Evolutionary conservation across 192 early-diverging fungal genomes (phyloP).

Genomic region (Phycomyces blakesleeanus): DNA sequence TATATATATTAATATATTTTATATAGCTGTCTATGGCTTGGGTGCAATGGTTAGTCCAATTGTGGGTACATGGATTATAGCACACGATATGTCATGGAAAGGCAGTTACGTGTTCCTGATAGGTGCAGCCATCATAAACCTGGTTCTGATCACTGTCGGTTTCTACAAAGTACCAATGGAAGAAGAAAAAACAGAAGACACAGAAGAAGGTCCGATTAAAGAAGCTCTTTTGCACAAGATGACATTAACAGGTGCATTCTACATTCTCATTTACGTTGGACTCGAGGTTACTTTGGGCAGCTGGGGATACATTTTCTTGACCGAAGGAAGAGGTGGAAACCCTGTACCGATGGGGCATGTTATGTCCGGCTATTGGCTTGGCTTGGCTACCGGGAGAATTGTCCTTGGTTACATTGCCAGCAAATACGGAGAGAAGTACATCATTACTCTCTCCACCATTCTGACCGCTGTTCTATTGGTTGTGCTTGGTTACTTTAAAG

Average conservation of each 20-base stretch:
- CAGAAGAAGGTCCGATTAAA: neutral
- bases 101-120: conserved; percentile 20
- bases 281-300: conserved; percentile 26
- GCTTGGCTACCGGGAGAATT: conserved; percentile 20
- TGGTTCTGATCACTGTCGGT: conserved; percentile 15
- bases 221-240: conserved; percentile 20
- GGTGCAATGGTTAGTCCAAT: conserved; percentile 36
- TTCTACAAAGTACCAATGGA: conserved; percentile 12
- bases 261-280: conserved; percentile 28
- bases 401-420: conserved; percentile 25
- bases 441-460: conserved; percentile 23
- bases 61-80: conserved; percentile 21
- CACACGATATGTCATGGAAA: conserved; percentile 18
- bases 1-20: neutral
- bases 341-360: conserved; percentile 17
- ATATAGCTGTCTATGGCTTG: conserved; percentile 30
- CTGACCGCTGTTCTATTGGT: neutral
- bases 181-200: neutral
- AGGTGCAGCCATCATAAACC: conserved; percentile 13
- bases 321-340: conserved; percentile 19
- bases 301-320: conserved; percentile 29
- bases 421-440: conserved; percentile 25
- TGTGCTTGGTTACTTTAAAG: neutral
- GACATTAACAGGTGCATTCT: conserved; percentile 23
- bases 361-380: conserved; percentile 29